A percentile compares a stretch with the other conserved stretches of the same genome.
These are phyloP conservation scores for Ogataea siamensis DNA, from an alignment of 805 yeast species.

Conservation along the genomic window DNA sequence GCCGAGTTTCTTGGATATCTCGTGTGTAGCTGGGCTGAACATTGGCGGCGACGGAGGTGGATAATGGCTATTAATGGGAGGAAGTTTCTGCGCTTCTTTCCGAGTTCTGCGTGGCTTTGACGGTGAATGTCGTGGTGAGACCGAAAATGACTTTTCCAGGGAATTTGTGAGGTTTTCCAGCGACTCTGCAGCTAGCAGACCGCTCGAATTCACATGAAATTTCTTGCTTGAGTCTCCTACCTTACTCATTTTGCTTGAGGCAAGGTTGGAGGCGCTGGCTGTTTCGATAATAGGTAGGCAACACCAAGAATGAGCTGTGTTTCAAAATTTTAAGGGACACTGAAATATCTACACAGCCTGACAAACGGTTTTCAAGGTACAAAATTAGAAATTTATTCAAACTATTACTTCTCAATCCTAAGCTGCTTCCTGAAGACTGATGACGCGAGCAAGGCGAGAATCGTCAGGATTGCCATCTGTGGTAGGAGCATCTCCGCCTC, in stretches of 20 bases:
- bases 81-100: background rate
- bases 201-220: slow-evolving; percentile 17
- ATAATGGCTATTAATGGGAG: slow-evolving; percentile 14
- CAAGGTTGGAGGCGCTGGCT: slow-evolving; percentile 2
- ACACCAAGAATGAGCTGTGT: slow-evolving; percentile 1
- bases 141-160: slow-evolving; percentile 18
- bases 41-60: slow-evolving; percentile 20
- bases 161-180: slow-evolving; percentile 21
- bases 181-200: slow-evolving; percentile 18
- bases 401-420: background rate
- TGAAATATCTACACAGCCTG: slow-evolving; percentile 5
- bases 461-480: slow-evolving; percentile 6
- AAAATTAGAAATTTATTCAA: background rate
- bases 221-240: slow-evolving; percentile 15
- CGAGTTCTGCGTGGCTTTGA: slow-evolving; percentile 4
- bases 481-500: slow-evolving; percentile 14
- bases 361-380: slow-evolving; percentile 1
- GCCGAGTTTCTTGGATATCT: slow-evolving; percentile 20
- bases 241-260: slow-evolving; percentile 12
- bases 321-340: slow-evolving; percentile 6
- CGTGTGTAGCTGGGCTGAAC: slow-evolving; percentile 6
- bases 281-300: background rate
- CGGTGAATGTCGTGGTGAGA: slow-evolving; percentile 16
- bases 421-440: slow-evolving; percentile 15
- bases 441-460: slow-evolving; percentile 6